Percentiles rank a stretch among this genome's conserved stretches.
These are phyloP conservation scores for Exidia glandulosa DNA, from an alignment of 768 basidiomycete genomes.

Conservation along the genomic window DNA sequence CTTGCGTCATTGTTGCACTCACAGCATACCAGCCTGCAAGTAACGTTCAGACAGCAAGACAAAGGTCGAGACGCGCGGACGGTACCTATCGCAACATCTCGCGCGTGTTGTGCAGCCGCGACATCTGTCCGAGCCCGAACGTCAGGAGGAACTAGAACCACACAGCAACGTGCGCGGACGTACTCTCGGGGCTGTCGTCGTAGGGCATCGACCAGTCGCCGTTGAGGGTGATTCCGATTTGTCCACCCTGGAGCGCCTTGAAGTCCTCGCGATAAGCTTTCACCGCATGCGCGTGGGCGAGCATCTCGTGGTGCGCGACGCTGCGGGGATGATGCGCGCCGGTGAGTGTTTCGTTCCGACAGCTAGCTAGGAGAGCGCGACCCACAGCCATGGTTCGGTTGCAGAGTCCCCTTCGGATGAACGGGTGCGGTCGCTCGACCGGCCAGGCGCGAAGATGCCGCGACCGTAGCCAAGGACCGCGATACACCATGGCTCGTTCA, in stretches of 20 bases:
- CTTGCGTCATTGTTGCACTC: slow-evolving; percentile 1
- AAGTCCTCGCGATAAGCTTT: slow-evolving; percentile 58
- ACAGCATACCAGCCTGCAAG: not conserved
- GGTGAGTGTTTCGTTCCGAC: slow-evolving; percentile 8
- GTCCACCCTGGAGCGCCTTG: slow-evolving; percentile 49
- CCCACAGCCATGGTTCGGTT: slow-evolving; percentile 62
- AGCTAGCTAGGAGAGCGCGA: slow-evolving; percentile 8
- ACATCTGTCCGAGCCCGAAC: slow-evolving; percentile 33
- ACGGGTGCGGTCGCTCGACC: slow-evolving; percentile 51
- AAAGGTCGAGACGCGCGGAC: slow-evolving; percentile 1
- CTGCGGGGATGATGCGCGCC: slow-evolving; percentile 23
- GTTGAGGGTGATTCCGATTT: slow-evolving; percentile 72
- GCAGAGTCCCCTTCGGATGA: slow-evolving; percentile 52
- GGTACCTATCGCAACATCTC: slow-evolving; percentile 60
- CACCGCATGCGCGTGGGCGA: slow-evolving; percentile 58
- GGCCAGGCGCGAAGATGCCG: slow-evolving; percentile 61
- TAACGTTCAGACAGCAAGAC: not conserved
- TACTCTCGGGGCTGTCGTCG: slow-evolving; percentile 57
- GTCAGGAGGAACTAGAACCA: not conserved
- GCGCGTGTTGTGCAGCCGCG: slow-evolving; percentile 57
- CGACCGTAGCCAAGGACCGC: slow-evolving; percentile 60
- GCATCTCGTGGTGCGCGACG: slow-evolving; percentile 55
- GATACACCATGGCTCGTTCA: slow-evolving; percentile 70
- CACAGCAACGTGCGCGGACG: slow-evolving; percentile 14
- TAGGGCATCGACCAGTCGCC: slow-evolving; percentile 69